Evolutionary conservation across 331 rosid genomes (phyloP).

Genomic region (Pyrus hybrid): DNA sequence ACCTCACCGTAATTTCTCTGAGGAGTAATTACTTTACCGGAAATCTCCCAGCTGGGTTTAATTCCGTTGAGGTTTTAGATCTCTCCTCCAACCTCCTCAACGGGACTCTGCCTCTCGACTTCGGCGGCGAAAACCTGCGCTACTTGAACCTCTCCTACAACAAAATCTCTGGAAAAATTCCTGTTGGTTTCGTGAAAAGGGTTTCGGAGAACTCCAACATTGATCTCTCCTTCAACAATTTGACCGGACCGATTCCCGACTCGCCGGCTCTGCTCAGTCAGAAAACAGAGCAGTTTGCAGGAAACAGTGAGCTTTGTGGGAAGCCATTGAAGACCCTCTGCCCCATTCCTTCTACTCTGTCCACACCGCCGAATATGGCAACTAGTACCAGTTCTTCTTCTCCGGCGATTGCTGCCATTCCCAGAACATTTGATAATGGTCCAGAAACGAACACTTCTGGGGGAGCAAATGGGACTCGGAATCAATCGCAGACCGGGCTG

Average conservation of each 20-base stretch:
- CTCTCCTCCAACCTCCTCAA: conserved; percentile 78
- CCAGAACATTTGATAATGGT: conserved; percentile 45
- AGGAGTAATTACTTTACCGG: conserved; percentile 73
- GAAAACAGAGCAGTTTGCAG: conserved; percentile 42
- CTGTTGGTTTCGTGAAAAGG: conserved; percentile 31
- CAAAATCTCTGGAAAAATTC: conserved; percentile 67
- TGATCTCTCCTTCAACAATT: conserved; percentile 84
- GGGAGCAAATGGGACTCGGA: conserved; percentile 18
- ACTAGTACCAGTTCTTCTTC: conserved; percentile 41
- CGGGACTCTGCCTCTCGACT: conserved; percentile 58
- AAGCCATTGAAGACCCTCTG: conserved; percentile 70
- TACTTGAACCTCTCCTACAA: conserved; percentile 82
- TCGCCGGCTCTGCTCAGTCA: conserved; percentile 42
- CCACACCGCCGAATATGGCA: conserved; percentile 47
- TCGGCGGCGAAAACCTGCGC: conserved; percentile 40
- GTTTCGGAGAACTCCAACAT: conserved; percentile 48
- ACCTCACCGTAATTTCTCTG: conserved; percentile 53
- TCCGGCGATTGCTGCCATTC: conserved; percentile 93
- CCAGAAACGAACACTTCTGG: conserved; percentile 31
- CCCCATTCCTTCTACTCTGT: conserved; percentile 58
- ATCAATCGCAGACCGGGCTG: conserved; percentile 32
- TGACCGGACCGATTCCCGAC: conserved; percentile 64
- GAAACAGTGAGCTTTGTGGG: conserved; percentile 75
- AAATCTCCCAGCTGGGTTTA: conserved; percentile 39
- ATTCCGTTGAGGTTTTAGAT: conserved; percentile 52